Evolutionary conservation across 768 basidiomycete genomes (phyloP).

Genomic region (Lepiota venenata): DNA sequence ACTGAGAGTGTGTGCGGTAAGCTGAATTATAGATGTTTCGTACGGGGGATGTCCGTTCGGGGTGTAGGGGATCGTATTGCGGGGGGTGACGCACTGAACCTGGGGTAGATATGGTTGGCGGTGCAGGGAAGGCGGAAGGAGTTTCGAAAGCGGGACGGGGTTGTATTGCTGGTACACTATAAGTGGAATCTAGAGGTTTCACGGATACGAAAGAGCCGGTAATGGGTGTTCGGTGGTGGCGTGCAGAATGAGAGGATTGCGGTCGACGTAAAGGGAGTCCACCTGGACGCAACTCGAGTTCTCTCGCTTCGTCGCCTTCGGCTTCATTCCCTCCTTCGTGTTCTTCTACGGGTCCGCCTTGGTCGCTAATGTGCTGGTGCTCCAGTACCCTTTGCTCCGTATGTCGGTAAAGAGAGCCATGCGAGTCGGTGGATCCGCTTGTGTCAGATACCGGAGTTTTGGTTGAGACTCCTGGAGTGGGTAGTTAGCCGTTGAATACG

Average conservation of each 20-base stretch:
- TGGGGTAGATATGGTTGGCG: slow-evolving; percentile 32
- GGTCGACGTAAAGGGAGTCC: slow-evolving; percentile 40
- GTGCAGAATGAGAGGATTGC: slow-evolving; percentile 73
- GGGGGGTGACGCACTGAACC: slow-evolving; percentile 19
- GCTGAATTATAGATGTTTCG: slow-evolving; percentile 25
- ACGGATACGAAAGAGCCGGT: slow-evolving; percentile 59
- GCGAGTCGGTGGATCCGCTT: slow-evolving; percentile 59
- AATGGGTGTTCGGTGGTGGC: slow-evolving; percentile 77
- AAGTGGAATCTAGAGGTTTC: slow-evolving; percentile 33
- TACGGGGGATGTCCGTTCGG: slow-evolving; percentile 33
- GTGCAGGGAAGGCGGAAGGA: slow-evolving; percentile 64
- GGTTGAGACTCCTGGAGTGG: slow-evolving; percentile 37
- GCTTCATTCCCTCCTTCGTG: slow-evolving; percentile 26
- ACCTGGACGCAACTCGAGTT: slow-evolving; percentile 27
- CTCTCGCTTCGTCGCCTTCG: slow-evolving; percentile 44
- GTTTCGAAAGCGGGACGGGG: slow-evolving; percentile 71
- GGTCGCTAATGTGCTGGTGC: slow-evolving; percentile 3
- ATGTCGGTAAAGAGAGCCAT: slow-evolving; percentile 12
- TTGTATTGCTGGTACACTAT: slow-evolving; percentile 57
- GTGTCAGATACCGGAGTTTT: slow-evolving; percentile 58
- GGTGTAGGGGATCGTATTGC: slow-evolving; percentile 25
- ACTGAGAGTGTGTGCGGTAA: slow-evolving; percentile 28
- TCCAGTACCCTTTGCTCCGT: slow-evolving; percentile 5
- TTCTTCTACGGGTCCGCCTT: slow-evolving; percentile 6
- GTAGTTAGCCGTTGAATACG: neutral